phyloP scores from a whole-genome alignment of 495 filamentous ascomycete species.

The Daldinia grandis region DNA sequence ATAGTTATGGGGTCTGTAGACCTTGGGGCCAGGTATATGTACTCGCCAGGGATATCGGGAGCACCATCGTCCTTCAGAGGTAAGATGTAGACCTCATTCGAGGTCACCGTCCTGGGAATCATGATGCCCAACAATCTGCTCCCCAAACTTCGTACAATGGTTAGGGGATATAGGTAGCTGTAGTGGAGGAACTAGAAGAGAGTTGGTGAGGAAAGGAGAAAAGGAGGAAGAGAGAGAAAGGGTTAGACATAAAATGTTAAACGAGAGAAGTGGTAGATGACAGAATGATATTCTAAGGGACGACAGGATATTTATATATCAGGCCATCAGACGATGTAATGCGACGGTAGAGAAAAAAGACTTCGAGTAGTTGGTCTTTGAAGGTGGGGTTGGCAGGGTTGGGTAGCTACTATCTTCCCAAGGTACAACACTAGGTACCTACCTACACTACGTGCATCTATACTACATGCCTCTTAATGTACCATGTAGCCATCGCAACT shows the following conservation, averaged over 20 bases:
- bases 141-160: background rate
- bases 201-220: background rate
- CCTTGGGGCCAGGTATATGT: conserved; percentile 88
- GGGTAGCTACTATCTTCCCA: background rate
- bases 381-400: conserved; percentile 6
- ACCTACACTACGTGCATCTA: background rate
- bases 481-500: background rate
- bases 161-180: background rate
- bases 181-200: background rate
- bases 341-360: conserved; percentile 1
- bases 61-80: conserved; percentile 91
- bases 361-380: background rate
- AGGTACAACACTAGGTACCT: background rate
- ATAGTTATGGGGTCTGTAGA: conserved; percentile 74
- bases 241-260: background rate
- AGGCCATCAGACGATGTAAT: conserved; percentile 1
- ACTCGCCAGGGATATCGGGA: conserved; percentile 86
- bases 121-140: conserved; percentile 42
- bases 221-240: background rate
- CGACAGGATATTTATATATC: background rate
- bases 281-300: background rate
- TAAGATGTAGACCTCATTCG: conserved; percentile 80
- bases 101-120: conserved; percentile 62
- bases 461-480: background rate
- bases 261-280: background rate